Evolutionary conservation across 192 early-diverging fungal species (phyloP), one percentile per base, ranked within the genome.

Genomic region (Pilobolus umbonatus): DNA sequence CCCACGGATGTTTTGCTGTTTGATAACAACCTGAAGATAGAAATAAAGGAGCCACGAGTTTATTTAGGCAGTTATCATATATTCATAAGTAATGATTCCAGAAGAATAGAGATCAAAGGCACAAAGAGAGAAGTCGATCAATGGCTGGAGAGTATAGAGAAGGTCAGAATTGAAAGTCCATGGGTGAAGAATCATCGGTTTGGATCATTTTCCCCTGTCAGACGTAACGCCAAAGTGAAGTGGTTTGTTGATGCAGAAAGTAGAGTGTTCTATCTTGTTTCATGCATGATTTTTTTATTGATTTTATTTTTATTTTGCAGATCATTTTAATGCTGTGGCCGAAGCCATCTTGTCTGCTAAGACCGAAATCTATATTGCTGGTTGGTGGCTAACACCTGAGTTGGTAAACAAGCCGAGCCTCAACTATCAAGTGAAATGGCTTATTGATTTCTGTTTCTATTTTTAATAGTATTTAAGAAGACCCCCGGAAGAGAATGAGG

Each of bases 321-420:
- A 87, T 65, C 88, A 88, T 61, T 87, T 88, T 46, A 79, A 76
- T 60, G 83, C 86, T 0, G 64, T 88, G 24, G 84, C 83, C 2
- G 85, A 87, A 45, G 87, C 86, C 6, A 64, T 89, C 35, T 62
- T 82, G 39, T 74, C 83, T 49, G 86, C 87, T 31, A 88, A 87
- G 60, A 61, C 67, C 11, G 79, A 78, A 51, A 86, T 88, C 48
- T 85, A 83, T 62, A 84, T 87, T 62, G 82, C 73, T 19, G 89
- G 89, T 71, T 91, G 90, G 90, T 92, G 90, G 85, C 73, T 92
- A 21, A 80, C 84, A 31, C 90, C 90, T 29, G 89, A 92, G 58
- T 43, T 92, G 59, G 76, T 78, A 55, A 40, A 32, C 48, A 24
- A 17, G 25, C 28, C 38, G 1, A 38, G 9, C 15, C 9, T 38